Evolutionary conservation across 1,139 yeast genomes (phyloP), one percentile per base, ranked within the genome.

Genomic region (Lodderomyces oxycetoniae): DNA sequence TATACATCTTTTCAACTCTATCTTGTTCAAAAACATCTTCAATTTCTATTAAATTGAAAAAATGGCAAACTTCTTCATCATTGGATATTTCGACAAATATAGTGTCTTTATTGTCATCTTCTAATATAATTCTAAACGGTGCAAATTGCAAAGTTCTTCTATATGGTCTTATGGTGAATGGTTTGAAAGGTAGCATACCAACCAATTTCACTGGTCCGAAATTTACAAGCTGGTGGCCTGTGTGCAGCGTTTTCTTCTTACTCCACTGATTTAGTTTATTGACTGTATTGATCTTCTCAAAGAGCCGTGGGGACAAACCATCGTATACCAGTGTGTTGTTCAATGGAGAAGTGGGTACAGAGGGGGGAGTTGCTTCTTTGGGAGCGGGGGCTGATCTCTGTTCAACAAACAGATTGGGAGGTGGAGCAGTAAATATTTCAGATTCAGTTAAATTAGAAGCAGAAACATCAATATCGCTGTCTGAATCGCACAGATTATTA

Each of bases 91-190:
- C 67, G 3, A 60, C 38, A 5, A 38, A 37, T 3, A 60, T 28
- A 5, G 6, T 10, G 7, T 8, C 7, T 10, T 33, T 17, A 5
- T 16, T 14, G 5, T 33, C 36, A 25, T 54, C 56, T 9, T 42
- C 30, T 9, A 60, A 39, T 6, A 47, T 35, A 2, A 63, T 29
- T 35, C 49, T 55, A 35, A 63, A 51, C 6, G 46, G 44, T 2
- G 57, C 44, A 2, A 58, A 42, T 34, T 61, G 61, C 13, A 61
- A 33, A 1, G 67, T 58, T 22, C 65, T 42, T 5, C 46, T 44
- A 33, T 47, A 57, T 1, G 67, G 68, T 34, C 56, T 58, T 8
- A 63, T 44, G 2, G 57, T 42, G 19, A 62, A 49, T 3, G 49
- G 46, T 6, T 38, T 38, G n/a, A 34, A 19, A 10, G 26, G 26